Evolutionary conservation across 768 basidiomycete species (phyloP), one percentile per base, ranked within the genome.

Genomic region (Sporobolomyces roseus): DNA sequence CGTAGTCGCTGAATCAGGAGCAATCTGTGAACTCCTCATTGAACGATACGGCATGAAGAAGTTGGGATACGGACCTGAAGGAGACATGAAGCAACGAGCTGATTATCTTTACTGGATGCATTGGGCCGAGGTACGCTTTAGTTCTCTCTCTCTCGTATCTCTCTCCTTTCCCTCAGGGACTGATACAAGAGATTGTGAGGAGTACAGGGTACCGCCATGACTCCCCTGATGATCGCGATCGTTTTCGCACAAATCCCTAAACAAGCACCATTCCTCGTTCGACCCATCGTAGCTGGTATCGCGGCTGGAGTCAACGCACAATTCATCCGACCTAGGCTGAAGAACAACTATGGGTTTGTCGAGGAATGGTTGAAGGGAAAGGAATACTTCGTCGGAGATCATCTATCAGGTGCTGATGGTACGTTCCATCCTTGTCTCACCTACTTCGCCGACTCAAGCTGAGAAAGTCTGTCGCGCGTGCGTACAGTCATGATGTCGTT

Each of bases 11-110:
- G 72, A 74, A 53, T 67, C 65, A 3, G 72, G 68, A 25, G 68
- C 72, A 17, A 74, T 74, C 36, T 41, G 41, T 56, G 68, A 74
- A 51, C 65, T 70, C 51, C 43, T 74, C 51, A 58, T 70, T 60
- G 71, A 72, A 54, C 66, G 71, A 10, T 68, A 68, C 62, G 71
- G 66, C n/a, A n/a, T n/a, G 3, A 16, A 51, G 16, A 61, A 65
- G 35, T 50, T 72, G 25, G 25, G 45, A 2, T 33, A 65, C 36
- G 1, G 53, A 10, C 38, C 56, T 29, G 36, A 38, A 9, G 61
- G 46, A 29, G 58, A 60, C n/a, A 13, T 49, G 43, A 41, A 65
- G 48, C 30, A 51, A 6, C 53, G 69, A 8, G 48, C 63, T 19
- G 51, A 65, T 36, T 72, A 68, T 60, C 50, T 72, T 9, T 65